Conservation (phyloP, 2,329 filamentous ascomycete genomes). For the Coniella lustricola region DNA sequence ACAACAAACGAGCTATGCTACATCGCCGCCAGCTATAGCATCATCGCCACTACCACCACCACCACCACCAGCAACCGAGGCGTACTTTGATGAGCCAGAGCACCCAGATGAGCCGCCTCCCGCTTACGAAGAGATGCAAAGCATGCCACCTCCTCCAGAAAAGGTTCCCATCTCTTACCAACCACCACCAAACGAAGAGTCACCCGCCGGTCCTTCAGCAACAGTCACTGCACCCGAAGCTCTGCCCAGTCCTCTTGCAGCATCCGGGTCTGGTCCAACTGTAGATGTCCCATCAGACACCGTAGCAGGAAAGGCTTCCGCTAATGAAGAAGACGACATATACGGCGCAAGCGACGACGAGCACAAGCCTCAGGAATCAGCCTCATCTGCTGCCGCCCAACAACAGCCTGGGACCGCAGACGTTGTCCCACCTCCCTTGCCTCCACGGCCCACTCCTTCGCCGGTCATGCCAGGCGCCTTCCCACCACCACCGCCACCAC, state of each 20-base stretch:
- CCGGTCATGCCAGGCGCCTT: constrained; percentile 6
- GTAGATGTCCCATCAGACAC: no score
- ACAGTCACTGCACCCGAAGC: not conserved
- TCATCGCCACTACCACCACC: not conserved
- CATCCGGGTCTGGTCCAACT: no score
- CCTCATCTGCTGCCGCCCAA: no score
- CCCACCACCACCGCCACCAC: constrained; percentile 6
- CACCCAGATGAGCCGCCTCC: constrained; percentile 3
- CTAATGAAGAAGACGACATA: not conserved
- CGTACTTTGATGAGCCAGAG: not conserved
- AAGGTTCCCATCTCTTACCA: not conserved
- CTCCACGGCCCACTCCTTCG: constrained; percentile 4
- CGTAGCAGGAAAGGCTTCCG: not conserved
- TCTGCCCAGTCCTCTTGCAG: no score
- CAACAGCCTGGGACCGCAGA: not conserved
- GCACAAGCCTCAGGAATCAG: no score
- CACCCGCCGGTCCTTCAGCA: not conserved
- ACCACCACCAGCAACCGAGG: not conserved
- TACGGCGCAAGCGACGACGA: not conserved
- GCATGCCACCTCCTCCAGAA: constrained; percentile 9
- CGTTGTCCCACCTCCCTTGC: constrained; percentile 4
- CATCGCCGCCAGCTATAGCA: no score
- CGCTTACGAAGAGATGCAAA: constrained; percentile 10
- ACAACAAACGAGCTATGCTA: no score
- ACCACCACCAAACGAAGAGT: not conserved